These are phyloP conservation scores for Talaromyces sp. DNA, from an alignment of 2,329 filamentous ascomycete genomes.

Conservation along the genomic window DNA sequence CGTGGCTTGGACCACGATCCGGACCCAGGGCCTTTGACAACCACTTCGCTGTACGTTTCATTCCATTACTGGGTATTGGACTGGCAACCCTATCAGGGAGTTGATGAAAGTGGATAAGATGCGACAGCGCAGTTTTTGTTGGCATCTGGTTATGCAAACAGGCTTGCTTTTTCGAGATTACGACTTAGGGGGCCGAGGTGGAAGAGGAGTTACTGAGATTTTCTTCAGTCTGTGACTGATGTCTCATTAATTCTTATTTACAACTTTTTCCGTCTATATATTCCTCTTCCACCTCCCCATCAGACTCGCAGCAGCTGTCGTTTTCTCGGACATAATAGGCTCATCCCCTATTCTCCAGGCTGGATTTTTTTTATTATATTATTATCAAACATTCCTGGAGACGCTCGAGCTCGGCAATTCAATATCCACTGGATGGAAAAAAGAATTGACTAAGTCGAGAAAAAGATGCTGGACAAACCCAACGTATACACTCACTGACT, in stretches of 20 bases:
- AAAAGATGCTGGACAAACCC: slow-evolving; percentile 43
- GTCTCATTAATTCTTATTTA: not conserved
- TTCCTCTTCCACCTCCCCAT: not conserved
- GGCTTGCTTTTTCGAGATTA: not conserved
- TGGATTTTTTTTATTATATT: slow-evolving; percentile 26
- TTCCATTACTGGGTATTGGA: slow-evolving; percentile 36
- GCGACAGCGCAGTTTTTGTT: slow-evolving; percentile 10
- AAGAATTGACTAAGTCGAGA: slow-evolving; percentile 29
- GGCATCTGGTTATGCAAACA: slow-evolving; percentile 17
- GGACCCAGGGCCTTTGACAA: slow-evolving; percentile 15
- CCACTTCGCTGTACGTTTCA: slow-evolving; percentile 34
- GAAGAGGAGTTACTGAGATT: not conserved
- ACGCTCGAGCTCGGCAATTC: slow-evolving; percentile 20
- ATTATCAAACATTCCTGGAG: slow-evolving; percentile 25
- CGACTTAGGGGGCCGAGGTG: not conserved
- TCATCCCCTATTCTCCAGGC: slow-evolving; percentile 53
- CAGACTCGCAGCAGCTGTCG: not conserved
- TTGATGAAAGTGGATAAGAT: slow-evolving; percentile 13
- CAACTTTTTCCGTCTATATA: not conserved
- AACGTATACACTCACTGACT: not conserved
- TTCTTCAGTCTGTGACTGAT: not conserved
- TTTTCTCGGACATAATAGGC: slow-evolving; percentile 32
- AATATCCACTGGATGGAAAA: slow-evolving; percentile 23
- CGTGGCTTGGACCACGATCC: slow-evolving; percentile 15
- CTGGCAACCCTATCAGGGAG: slow-evolving; percentile 23